Conservation (phyloP, 1,139 yeast species). For the Lodderomyces parapsilosis region DNA sequence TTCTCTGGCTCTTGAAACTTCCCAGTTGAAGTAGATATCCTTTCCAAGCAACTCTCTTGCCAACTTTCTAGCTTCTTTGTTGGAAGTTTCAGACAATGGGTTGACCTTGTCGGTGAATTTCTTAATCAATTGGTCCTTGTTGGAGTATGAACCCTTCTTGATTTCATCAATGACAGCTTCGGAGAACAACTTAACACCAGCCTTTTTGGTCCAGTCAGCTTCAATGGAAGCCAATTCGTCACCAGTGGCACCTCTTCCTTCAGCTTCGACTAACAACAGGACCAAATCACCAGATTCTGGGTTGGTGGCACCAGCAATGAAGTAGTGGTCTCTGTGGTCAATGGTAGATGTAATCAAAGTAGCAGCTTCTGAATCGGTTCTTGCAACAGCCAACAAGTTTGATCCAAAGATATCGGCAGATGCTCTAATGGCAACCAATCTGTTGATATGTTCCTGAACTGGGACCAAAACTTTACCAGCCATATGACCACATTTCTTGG, state of each 20-base stretch:
- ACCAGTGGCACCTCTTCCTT: slow-evolving; percentile 70
- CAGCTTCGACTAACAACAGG: slow-evolving; percentile 80
- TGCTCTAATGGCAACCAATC: slow-evolving; percentile 91
- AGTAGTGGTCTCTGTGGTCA: slow-evolving; percentile 93
- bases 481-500: slow-evolving; percentile 98
- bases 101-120: slow-evolving; percentile 68
- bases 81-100: slow-evolving; percentile 73
- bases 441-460: slow-evolving; percentile 93
- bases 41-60: slow-evolving; percentile 79
- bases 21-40: slow-evolving; percentile 94
- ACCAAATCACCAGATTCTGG: slow-evolving; percentile 75
- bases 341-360: slow-evolving; percentile 90
- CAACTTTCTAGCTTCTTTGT: slow-evolving; percentile 75
- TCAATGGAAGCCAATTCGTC: slow-evolving; percentile 71
- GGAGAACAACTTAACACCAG: slow-evolving; percentile 84
- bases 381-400: slow-evolving; percentile 82
- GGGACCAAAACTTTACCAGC: slow-evolving; percentile 98
- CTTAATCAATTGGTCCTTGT: slow-evolving; percentile 65
- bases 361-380: slow-evolving; percentile 98
- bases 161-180: slow-evolving; percentile 90
- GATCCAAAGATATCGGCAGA: slow-evolving; percentile 93
- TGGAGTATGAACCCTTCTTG: slow-evolving; percentile 55
- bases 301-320: slow-evolving; percentile 87
- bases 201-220: slow-evolving; percentile 78
- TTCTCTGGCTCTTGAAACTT: slow-evolving; percentile 91